Base-by-base conservation (phyloP, 306 rosid genomes). In the Vigna mungo region DNA sequence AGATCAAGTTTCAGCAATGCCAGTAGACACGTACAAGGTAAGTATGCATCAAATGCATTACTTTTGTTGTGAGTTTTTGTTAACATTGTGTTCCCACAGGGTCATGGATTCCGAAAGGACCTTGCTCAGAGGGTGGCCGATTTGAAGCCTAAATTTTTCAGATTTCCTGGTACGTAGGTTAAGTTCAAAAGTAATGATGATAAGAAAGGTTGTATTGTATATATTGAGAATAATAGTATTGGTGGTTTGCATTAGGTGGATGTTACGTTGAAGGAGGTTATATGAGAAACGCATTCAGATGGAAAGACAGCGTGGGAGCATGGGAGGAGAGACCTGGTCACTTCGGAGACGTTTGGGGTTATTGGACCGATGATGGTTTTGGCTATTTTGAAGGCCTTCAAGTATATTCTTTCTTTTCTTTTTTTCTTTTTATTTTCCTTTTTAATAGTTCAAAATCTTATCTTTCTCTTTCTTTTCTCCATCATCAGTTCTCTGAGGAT, bases 61-160 rank as follows among this genome's bases (percentile, higher is more conserved):
- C 2, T 41, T 41, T 41, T 41, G 1, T 9, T 16, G 37, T 32
- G 0, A 60, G 27, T 25, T 9, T 75, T 39, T 3, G 11, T 54
- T 61, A 47, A 34, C 30, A 7, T 64, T 77, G 3, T 65, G 48
- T 74, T 83, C 63, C 7, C 23, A 18, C 78, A 92, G 96, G 93
- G 91, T 25, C 97, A 87, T 78, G 93, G 96, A 75, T 92, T 92
- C 68, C 83, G 96, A 68, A 87, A 34, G 13, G 96, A 92, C 49
- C 88, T 92, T 34, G 62, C 78, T 15, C 65, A 85, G 81, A 92
- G 86, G 91, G 46, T 88, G 55, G 82, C 82, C 47, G 74, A 71
- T 68, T 12, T 90, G 20, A 83, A 92, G 61, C 93, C 93, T n/a
- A 85, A 63, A 66, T 90, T 90, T 82, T 1, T 92, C 20, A 89